phyloP scores from a whole-genome alignment of 2,329 filamentous ascomycete species.

The Endocalyx cinctus region DNA sequence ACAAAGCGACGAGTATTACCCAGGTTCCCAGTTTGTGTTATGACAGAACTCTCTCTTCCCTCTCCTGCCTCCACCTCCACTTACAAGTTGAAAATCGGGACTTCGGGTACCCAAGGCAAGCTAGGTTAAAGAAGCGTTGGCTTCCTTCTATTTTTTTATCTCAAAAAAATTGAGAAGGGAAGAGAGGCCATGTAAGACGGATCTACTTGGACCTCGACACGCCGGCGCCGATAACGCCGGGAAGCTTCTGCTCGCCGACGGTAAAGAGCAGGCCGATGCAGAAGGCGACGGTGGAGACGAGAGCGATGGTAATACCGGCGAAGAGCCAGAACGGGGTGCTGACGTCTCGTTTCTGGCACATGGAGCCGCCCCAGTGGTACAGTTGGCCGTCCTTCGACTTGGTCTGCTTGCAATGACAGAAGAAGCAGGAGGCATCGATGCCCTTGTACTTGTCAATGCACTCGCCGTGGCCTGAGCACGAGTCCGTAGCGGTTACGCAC shows the following conservation, averaged over 20 bases:
- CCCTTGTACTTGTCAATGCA: slow-evolving; percentile 64
- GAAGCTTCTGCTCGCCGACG: slow-evolving; percentile 82
- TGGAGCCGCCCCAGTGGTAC: slow-evolving; percentile 76
- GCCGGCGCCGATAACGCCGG: slow-evolving; percentile 92
- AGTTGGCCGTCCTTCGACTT: slow-evolving; percentile 37
- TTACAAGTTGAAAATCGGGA: too few relatives aligned
- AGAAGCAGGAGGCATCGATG: slow-evolving; percentile 58
- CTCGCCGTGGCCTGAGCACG: slow-evolving; percentile 76
- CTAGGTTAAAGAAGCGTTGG: too few relatives aligned
- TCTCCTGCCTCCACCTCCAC: too few relatives aligned
- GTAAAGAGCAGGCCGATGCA: slow-evolving; percentile 74
- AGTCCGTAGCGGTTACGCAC: slow-evolving; percentile 66
- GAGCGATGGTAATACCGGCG: slow-evolving; percentile 64
- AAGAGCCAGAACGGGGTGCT: slow-evolving; percentile 88
- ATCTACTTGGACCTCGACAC: slow-evolving; percentile 64
- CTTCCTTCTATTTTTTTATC: slow-evolving; percentile 5
- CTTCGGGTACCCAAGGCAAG: too few relatives aligned
- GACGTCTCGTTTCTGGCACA: slow-evolving; percentile 88
- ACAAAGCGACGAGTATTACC: too few relatives aligned
- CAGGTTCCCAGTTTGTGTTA: too few relatives aligned
- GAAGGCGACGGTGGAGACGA: slow-evolving; percentile 64
- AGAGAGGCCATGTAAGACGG: too few relatives aligned
- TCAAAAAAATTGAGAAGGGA: too few relatives aligned
- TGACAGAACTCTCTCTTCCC: too few relatives aligned
- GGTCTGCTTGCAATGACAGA: slow-evolving; percentile 68